phyloP scores from a whole-genome alignment of 2,329 filamentous ascomycete species.

The Fusarium sp. region DNA sequence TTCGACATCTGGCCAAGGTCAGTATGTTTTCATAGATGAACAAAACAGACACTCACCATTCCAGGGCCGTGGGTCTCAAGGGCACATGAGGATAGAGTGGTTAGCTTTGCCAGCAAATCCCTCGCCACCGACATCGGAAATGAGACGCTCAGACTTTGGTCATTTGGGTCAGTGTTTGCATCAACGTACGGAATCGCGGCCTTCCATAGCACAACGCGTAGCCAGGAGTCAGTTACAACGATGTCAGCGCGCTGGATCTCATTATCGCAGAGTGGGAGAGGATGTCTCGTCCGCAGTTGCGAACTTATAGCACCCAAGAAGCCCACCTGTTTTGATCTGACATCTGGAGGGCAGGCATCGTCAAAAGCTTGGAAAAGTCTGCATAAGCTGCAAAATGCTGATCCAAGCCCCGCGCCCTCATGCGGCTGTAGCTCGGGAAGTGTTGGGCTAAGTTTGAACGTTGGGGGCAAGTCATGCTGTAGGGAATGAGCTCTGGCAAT shows the following conservation, averaged over 20 bases:
- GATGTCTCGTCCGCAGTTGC: not conserved
- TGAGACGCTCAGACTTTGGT: slow-evolving; percentile 17
- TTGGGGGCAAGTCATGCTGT: slow-evolving; percentile 19
- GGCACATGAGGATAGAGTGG: slow-evolving; percentile 13
- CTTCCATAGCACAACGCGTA: slow-evolving; percentile 24
- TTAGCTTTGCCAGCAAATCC: slow-evolving; percentile 13
- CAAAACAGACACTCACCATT: not conserved
- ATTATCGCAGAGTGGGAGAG: slow-evolving; percentile 10
- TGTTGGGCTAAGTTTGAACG: slow-evolving; percentile 24
- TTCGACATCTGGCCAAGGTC: slow-evolving; percentile 7
- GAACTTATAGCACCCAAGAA: slow-evolving; percentile 17
- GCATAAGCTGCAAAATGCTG: slow-evolving; percentile 24
- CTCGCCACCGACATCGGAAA: slow-evolving; percentile 21
- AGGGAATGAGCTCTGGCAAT: slow-evolving; percentile 10
- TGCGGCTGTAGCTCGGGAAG: slow-evolving; percentile 4
- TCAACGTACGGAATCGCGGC: slow-evolving; percentile 16
- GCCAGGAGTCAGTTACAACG: slow-evolving; percentile 21
- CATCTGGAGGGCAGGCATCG: slow-evolving; percentile 12
- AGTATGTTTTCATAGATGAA: not conserved
- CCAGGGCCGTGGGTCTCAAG: slow-evolving; percentile 22
- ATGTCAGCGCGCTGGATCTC: slow-evolving; percentile 19
- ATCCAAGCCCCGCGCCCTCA: not conserved
- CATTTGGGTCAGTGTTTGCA: slow-evolving; percentile 12
- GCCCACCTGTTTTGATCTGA: slow-evolving; percentile 3
- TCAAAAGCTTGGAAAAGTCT: slow-evolving; percentile 23